Evolutionary conservation across 2,329 filamentous ascomycete genomes (phyloP).

Genomic region (Didymosphaeria variabile): DNA sequence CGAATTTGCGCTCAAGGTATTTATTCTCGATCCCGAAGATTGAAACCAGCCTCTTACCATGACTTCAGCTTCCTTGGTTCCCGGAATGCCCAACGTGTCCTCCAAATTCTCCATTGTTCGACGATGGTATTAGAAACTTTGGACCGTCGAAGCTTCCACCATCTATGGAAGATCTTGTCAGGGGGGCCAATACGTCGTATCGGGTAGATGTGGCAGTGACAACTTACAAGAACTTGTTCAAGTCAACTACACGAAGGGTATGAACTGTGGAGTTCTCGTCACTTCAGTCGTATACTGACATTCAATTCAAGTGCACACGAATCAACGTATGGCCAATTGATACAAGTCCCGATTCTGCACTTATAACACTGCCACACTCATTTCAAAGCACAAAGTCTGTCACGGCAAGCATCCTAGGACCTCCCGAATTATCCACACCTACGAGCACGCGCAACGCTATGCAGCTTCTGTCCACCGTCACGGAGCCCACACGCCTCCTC

Average conservation of each 20-base stretch:
- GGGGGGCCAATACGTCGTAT: slow-evolving; percentile 20
- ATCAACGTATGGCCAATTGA: slow-evolving; percentile 22
- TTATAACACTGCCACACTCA: slow-evolving; percentile 1
- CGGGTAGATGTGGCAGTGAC: slow-evolving; percentile 22
- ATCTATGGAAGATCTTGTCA: slow-evolving; percentile 18
- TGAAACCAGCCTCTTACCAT: neutral
- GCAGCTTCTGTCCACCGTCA: slow-evolving; percentile 1
- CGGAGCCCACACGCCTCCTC: slow-evolving; percentile 4
- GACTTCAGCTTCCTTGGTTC: slow-evolving; percentile 18
- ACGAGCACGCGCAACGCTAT: neutral
- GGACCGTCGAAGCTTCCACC: slow-evolving; percentile 19
- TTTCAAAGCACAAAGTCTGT: slow-evolving; percentile 9
- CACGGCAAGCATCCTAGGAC: slow-evolving; percentile 7
- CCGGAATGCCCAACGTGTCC: slow-evolving; percentile 22
- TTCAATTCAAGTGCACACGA: neutral
- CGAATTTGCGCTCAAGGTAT: slow-evolving; percentile 17
- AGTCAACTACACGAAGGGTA: slow-evolving; percentile 19
- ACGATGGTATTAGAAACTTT: slow-evolving; percentile 3
- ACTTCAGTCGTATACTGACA: slow-evolving; percentile 4
- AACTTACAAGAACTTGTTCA: slow-evolving; percentile 25
- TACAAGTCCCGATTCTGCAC: slow-evolving; percentile 8
- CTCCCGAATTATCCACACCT: neutral
- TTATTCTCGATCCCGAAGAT: neutral
- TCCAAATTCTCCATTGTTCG: slow-evolving; percentile 15
- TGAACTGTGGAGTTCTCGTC: neutral